These are phyloP conservation scores for Populus tremula DNA, from an alignment of 345 rosid species.

Conservation along the genomic window DNA sequence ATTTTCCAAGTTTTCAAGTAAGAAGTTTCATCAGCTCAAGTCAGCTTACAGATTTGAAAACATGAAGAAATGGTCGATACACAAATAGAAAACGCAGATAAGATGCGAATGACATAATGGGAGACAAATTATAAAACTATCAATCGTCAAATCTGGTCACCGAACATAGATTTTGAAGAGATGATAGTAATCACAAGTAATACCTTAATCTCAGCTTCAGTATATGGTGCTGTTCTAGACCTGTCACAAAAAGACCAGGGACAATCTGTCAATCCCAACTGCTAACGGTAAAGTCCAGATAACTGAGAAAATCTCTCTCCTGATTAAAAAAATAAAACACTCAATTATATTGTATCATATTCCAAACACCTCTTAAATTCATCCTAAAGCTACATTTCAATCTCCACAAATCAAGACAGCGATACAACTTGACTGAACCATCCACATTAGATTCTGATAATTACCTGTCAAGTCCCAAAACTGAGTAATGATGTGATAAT, in stretches of 20 bases:
- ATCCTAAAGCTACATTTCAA: not conserved
- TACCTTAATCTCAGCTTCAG: conserved; percentile 97
- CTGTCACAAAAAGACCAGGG: conserved; percentile 30
- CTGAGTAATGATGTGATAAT: conserved; percentile 83
- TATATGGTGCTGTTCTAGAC: conserved; percentile 63
- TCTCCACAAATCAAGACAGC: not conserved
- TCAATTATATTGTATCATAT: not conserved
- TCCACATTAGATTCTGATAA: not conserved
- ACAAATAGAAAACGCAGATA: not conserved
- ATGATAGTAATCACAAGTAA: not conserved
- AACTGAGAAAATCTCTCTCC: too few species aligned
- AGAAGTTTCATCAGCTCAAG: too few species aligned
- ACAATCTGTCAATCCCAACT: not conserved
- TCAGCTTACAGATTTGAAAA: too few species aligned
- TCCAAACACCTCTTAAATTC: not conserved
- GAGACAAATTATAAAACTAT: too few species aligned
- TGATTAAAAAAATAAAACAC: too few species aligned
- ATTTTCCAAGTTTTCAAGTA: too few species aligned
- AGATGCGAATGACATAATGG: not conserved
- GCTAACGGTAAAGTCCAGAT: not conserved
- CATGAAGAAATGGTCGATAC: too few species aligned
- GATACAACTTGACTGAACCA: not conserved
- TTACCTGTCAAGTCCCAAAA: conserved; percentile 92
- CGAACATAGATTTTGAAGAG: not conserved
- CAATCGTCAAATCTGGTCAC: not conserved